Conservation (phyloP, 1,139 yeast species). For the Hansenula sp. region DNA sequence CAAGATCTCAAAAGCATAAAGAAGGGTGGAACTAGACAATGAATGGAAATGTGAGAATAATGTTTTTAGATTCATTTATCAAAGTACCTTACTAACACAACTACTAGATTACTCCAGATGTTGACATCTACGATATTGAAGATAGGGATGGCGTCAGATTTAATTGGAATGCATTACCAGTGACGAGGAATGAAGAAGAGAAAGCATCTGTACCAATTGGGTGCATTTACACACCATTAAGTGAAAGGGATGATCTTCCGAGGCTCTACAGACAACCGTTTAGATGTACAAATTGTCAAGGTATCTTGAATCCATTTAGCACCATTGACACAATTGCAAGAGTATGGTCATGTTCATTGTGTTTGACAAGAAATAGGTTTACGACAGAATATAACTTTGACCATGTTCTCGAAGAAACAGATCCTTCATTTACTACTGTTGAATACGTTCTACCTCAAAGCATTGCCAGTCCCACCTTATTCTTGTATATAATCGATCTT, state of each 20-base stretch:
- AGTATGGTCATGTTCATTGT: constrained; percentile 56
- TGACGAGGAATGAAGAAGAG: constrained; percentile 53
- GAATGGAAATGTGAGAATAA: not conserved
- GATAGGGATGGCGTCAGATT: constrained; percentile 33
- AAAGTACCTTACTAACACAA: too few species aligned
- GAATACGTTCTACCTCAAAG: constrained; percentile 48
- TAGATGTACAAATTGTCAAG: constrained; percentile 49
- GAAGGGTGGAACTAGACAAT: too few species aligned
- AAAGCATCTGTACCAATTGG: constrained; percentile 60
- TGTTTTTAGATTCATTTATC: not conserved
- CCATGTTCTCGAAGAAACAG: constrained; percentile 33
- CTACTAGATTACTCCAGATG: not conserved
- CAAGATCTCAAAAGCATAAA: too few species aligned
- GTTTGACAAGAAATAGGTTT: constrained; percentile 48
- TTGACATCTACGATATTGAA: not conserved
- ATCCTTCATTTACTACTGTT: constrained; percentile 48
- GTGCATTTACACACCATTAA: constrained; percentile 54
- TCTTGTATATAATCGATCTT: constrained; percentile 52
- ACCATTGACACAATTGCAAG: constrained; percentile 47
- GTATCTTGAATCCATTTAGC: constrained; percentile 53
- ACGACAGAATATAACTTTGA: constrained; percentile 44
- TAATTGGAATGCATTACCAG: constrained; percentile 60
- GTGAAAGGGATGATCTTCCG: constrained; percentile 47
- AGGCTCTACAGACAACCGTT: constrained; percentile 52
- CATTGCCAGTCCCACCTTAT: constrained; percentile 47